Base-by-base conservation (phyloP, 495 filamentous ascomycete genomes). In the Stereocaulon alpinum region DNA sequence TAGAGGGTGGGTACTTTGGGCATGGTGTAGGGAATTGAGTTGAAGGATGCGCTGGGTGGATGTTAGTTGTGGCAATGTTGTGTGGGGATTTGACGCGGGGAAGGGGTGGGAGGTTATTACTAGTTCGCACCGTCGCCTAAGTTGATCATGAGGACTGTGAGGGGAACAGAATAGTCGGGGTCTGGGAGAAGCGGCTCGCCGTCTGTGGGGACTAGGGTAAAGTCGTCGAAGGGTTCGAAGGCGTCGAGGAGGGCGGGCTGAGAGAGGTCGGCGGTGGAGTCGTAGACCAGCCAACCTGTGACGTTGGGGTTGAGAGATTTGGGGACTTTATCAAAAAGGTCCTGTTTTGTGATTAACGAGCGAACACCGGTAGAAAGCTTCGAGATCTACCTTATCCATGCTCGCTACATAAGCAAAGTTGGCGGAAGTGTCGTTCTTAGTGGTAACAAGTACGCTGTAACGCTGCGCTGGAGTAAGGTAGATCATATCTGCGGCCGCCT, bases 1-100 rank as follows among this genome's bases (percentile, higher is more conserved):
- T 86, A 92, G 17, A 92, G 75, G 3, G 84, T 86, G 5, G 87
- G 88, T 0, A 89, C 85, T 68, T 84, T 87, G 29, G 86, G 86
- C 14, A 66, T 7, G 40, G 80, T 76, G 63, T 88, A 91, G 40
- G 85, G 85, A 40, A 86, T 80, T 64, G 83, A 81, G 66, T 88
- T 86, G 74, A 91, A 85, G 74, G 87, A 89, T 49, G 86, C 86
- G 64, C 83, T 86, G 60, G 17, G 12, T 37, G n/a, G 49, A 2
- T 20, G 3, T 52, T 37, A 53, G 55, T 17, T 30, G 7, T 37
- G 34, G 34, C 7, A 12, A 48, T 51, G 56, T 29, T 42, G 57
- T 58, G 43, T 14, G 40, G 27, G 51, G 7, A 3, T 0, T 5
- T 53, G 32, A 10, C 17, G 44, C 51, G 2, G 29, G 43, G 52